Percentiles rank a stretch among this genome's conserved stretches.
phyloP scores from a whole-genome alignment of 495 filamentous ascomycete genomes.

The Annulohypoxylon bovei region DNA sequence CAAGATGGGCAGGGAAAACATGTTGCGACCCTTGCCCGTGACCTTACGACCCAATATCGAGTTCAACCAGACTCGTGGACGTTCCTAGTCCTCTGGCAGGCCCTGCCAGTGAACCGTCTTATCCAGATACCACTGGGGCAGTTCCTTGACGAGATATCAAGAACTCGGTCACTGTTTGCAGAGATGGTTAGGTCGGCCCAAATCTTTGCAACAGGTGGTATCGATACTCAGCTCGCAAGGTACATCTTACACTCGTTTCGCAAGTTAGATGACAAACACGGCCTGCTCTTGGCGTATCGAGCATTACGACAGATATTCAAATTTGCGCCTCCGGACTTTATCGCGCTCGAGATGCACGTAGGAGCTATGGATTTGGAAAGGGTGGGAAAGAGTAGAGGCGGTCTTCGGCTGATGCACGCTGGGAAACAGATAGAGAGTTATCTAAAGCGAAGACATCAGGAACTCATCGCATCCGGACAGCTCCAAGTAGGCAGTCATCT shows the following conservation, averaged over 20 bases:
- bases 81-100: conserved; percentile 72
- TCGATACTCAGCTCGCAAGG: conserved; percentile 51
- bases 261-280: conserved; percentile 56
- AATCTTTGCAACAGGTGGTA: conserved; percentile 46
- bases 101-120: conserved; percentile 56
- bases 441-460: conserved; percentile 31
- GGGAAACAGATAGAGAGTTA: conserved; percentile 45
- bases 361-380: conserved; percentile 51
- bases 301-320: conserved; percentile 64
- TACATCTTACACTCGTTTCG: conserved; percentile 57
- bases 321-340: conserved; percentile 55
- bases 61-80: conserved; percentile 73
- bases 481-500: conserved; percentile 17
- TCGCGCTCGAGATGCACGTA: conserved; percentile 54
- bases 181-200: conserved; percentile 64
- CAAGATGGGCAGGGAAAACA: conserved; percentile 59
- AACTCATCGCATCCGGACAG: conserved; percentile 31
- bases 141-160: conserved; percentile 58
- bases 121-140: conserved; percentile 53
- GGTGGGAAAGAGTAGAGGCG: conserved; percentile 45
- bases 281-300: conserved; percentile 69
- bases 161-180: conserved; percentile 65
- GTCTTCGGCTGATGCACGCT: conserved; percentile 48
- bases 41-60: conserved; percentile 48
- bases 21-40: conserved; percentile 66